These are phyloP conservation scores for Aspergillus flavus DNA, from an alignment of 2,329 filamentous ascomycete genomes.

Conservation along the genomic window DNA sequence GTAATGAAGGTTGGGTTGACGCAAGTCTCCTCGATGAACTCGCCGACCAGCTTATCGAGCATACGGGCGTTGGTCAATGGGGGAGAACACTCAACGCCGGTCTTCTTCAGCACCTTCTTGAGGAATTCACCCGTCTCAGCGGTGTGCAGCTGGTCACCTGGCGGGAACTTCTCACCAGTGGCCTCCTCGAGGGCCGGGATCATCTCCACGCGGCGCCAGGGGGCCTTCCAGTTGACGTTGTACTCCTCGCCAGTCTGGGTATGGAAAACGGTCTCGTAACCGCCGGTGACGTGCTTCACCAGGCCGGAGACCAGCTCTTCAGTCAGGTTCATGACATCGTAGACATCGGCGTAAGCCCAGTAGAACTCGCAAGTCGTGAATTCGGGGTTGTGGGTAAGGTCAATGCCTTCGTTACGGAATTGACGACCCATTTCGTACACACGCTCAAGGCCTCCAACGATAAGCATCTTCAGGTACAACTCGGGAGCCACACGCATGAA, in stretches of 20 bases:
- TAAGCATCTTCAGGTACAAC: constrained; percentile 92
- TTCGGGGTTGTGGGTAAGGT: constrained; percentile 95
- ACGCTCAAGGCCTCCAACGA: constrained; percentile 90
- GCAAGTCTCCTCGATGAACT: constrained; percentile 93
- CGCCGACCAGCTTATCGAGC: constrained; percentile 91
- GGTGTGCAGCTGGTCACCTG: constrained; percentile 86
- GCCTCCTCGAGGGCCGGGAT: constrained; percentile 89
- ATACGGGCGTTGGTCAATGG: constrained; percentile 93
- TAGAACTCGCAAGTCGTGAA: constrained; percentile 99
- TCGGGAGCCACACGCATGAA: constrained; percentile 95
- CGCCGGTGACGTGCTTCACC: constrained; percentile 84
- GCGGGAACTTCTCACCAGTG: constrained; percentile 90
- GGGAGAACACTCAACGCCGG: constrained; percentile 83
- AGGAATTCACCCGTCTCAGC: constrained; percentile 87
- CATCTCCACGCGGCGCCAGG: constrained; percentile 95
- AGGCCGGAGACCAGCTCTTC: constrained; percentile 90
- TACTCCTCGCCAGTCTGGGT: constrained; percentile 84
- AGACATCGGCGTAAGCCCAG: constrained; percentile 87
- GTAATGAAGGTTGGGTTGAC: constrained; percentile 91
- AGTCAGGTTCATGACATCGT: constrained; percentile 87
- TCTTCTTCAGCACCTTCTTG: constrained; percentile 80
- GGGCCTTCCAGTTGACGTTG: constrained; percentile 93
- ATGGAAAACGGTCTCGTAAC: constrained; percentile 82
- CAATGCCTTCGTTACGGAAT: constrained; percentile 91
- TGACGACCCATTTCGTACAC: constrained; percentile 96